Percentiles rank a stretch among this genome's conserved stretches.
Conservation (phyloP, 352 stramenopile genomes). For the Phytophthora quininea region DNA sequence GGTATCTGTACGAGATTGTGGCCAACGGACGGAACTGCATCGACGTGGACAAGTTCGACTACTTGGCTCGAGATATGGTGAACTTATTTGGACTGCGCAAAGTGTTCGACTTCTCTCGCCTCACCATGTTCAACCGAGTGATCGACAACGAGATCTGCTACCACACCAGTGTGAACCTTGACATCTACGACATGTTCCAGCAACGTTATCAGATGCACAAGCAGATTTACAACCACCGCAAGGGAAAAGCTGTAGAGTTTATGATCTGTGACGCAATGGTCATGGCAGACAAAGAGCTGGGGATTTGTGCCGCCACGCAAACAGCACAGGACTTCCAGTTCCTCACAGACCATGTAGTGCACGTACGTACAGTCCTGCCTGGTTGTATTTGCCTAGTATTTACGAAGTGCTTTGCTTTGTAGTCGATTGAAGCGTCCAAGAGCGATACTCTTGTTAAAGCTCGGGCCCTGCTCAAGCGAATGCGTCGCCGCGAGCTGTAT, state of each 20-base stretch:
- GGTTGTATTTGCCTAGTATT: background rate
- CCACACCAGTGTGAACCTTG: conserved; percentile 84
- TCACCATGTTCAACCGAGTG: conserved; percentile 87
- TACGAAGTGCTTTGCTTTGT: background rate
- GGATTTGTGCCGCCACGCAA: conserved; percentile 69
- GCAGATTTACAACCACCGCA: conserved; percentile 91
- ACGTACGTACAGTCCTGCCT: conserved; percentile 37
- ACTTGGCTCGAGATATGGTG: conserved; percentile 87
- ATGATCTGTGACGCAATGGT: conserved; percentile 92
- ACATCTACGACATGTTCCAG: conserved; percentile 92
- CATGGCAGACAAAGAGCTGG: conserved; percentile 72
- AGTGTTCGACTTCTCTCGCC: conserved; percentile 75
- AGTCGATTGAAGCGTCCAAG: conserved; percentile 83
- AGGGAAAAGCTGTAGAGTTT: conserved; percentile 88
- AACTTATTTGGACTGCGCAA: conserved; percentile 86
- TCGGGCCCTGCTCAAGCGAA: conserved; percentile 68
- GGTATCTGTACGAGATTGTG: conserved; percentile 92
- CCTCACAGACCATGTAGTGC: conserved; percentile 75
- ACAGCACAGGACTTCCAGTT: conserved; percentile 76
- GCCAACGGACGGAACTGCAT: conserved; percentile 91
- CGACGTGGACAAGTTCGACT: conserved; percentile 94
- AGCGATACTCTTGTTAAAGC: conserved; percentile 50
- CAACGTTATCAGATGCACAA: conserved; percentile 91
- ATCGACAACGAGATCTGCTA: conserved; percentile 91
- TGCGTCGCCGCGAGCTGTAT: conserved; percentile 82